A percentile compares a stretch with the other conserved stretches of the same genome.
These are phyloP conservation scores for Chamaecyparis obtusa DNA, from an alignment of 75 land plant genomes.

Conservation along the genomic window DNA sequence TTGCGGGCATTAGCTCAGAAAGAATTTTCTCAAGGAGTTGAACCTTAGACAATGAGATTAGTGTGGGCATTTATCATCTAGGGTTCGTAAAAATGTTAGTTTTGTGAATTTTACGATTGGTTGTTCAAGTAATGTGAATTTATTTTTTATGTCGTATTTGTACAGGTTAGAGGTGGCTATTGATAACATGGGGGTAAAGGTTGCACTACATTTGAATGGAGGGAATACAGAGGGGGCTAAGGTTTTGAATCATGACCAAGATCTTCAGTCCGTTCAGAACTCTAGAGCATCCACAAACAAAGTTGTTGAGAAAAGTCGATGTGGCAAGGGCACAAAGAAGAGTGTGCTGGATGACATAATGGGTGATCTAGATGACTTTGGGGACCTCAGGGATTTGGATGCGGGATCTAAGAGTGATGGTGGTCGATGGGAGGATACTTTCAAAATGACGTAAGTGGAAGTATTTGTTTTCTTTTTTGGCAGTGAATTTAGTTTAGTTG, in stretches of 20 bases:
- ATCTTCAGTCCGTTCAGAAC: slow-evolving; percentile 3
- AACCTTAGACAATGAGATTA: not conserved
- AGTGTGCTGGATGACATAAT: slow-evolving; percentile 61
- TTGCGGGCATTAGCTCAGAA: not conserved
- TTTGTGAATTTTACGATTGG: not conserved
- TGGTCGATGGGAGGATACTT: slow-evolving; percentile 49
- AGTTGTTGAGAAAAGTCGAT: not conserved
- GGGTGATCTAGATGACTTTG: slow-evolving; percentile 53
- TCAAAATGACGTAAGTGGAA: slow-evolving; percentile 34
- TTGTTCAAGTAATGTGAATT: not conserved
- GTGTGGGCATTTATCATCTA: not conserved
- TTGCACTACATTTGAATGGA: slow-evolving; percentile 8
- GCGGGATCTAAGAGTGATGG: slow-evolving; percentile 35
- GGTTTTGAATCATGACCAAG: not conserved
- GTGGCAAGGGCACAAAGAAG: slow-evolving; percentile 28
- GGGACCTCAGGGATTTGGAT: slow-evolving; percentile 40
- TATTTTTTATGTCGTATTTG: not conserved
- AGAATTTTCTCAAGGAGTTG: not conserved
- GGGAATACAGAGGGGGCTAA: not conserved
- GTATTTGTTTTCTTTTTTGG: not conserved
- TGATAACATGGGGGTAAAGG: slow-evolving; percentile 16
- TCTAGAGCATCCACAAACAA: slow-evolving; percentile 7
- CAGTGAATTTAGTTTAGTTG: not conserved
- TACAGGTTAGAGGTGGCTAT: not conserved
- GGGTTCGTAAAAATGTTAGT: not conserved